phyloP scores from a whole-genome alignment of 2,329 filamentous ascomycete genomes.

The Ophiostoma quercus region DNA sequence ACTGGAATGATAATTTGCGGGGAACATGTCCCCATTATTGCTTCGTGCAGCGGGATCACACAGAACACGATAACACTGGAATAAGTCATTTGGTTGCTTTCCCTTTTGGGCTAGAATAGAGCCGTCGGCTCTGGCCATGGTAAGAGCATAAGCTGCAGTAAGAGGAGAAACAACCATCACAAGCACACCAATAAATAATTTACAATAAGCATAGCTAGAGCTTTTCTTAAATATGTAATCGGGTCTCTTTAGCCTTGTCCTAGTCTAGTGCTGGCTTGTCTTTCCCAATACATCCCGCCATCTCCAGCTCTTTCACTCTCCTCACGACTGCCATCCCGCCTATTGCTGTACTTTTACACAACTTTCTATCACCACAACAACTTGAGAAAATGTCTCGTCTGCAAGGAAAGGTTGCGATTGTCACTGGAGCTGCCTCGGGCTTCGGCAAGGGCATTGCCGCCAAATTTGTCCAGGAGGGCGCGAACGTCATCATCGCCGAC shows the following conservation, averaged over 20 bases:
- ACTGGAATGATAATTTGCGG: background rate
- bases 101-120: conserved; percentile 5
- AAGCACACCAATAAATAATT: background rate
- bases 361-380: background rate
- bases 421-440: conserved; percentile 51
- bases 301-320: background rate
- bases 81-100: conserved; percentile 20
- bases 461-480: conserved; percentile 30
- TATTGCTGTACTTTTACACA: background rate
- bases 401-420: conserved; percentile 51
- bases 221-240: background rate
- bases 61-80: background rate
- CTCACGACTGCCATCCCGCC: background rate
- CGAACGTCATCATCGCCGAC: conserved; percentile 39
- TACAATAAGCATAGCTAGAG: background rate
- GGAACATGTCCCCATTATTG: background rate
- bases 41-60: background rate
- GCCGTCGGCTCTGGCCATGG: background rate
- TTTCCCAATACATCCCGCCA: background rate
- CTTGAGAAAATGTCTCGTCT: conserved; percentile 35
- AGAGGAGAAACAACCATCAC: conserved; percentile 1
- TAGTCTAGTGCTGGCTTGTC: background rate
- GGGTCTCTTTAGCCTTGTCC: background rate
- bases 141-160: background rate
- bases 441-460: conserved; percentile 53